phyloP scores from a whole-genome alignment of 192 early-diverging fungal genomes.

The Fimicolochytrium jonesii region DNA sequence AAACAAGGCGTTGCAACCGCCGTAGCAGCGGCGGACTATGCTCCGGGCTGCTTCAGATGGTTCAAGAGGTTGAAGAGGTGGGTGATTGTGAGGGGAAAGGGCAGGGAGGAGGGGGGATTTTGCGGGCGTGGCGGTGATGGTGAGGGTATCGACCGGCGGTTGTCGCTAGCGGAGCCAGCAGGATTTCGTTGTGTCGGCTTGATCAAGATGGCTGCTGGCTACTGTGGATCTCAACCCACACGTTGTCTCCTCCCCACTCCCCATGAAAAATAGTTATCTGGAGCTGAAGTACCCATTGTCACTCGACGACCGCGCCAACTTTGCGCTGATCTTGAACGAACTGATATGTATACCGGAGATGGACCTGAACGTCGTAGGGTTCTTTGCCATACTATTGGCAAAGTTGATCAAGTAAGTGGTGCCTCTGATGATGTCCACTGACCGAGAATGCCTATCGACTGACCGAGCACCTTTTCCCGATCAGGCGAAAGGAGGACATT shows the following conservation, averaged over 20 bases:
- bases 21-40: constrained; percentile 53
- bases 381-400: constrained; percentile 54
- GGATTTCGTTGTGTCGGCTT: too few species aligned
- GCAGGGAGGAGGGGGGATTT: too few species aligned
- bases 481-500: constrained; percentile 64
- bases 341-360: constrained; percentile 61
- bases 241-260: too few species aligned
- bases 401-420: constrained; percentile 64
- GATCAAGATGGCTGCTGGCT: too few species aligned
- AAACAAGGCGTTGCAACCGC: constrained; percentile 37
- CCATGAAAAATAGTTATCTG: constrained; percentile 57
- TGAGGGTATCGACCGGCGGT: too few species aligned
- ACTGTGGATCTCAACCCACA: too few species aligned
- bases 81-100: not conserved
- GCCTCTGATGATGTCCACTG: not conserved
- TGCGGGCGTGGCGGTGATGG: too few species aligned
- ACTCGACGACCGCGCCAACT: constrained; percentile 45
- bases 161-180: too few species aligned
- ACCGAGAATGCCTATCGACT: too few species aligned
- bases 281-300: constrained; percentile 62
- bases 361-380: constrained; percentile 60
- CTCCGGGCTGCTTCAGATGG: constrained; percentile 53
- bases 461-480: too few species aligned
- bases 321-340: constrained; percentile 63
- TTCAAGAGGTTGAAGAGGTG: constrained; percentile 56